Conservation (phyloP, 208 protist genomes). For the Lotmaria passim region DNA sequence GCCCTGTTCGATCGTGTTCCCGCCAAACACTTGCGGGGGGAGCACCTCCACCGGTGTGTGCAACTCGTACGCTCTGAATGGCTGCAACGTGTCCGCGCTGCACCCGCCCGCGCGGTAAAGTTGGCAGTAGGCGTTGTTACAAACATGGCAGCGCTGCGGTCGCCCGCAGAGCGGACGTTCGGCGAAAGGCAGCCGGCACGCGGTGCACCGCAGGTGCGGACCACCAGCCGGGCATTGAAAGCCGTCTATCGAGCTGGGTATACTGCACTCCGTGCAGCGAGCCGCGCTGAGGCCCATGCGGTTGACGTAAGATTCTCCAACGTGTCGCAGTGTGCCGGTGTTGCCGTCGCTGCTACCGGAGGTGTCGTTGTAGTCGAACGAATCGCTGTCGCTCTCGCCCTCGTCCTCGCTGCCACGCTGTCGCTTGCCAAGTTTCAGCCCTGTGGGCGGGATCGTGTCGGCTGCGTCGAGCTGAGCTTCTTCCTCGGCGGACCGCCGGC, state of each 20-base stretch:
- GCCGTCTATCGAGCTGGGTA: constrained; percentile 55
- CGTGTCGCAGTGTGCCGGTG: constrained; percentile 1
- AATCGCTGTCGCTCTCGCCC: constrained; percentile 10
- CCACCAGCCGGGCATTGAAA: constrained; percentile 64
- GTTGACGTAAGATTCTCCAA: constrained; percentile 8
- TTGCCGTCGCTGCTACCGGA: constrained; percentile 19
- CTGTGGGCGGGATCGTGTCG: constrained; percentile 65
- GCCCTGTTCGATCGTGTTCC: constrained; percentile 72
- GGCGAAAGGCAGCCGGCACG: constrained; percentile 62
- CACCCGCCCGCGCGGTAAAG: constrained; percentile 74
- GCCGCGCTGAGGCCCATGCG: constrained; percentile 11
- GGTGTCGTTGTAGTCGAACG: neutral
- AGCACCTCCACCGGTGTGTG: constrained; percentile 29
- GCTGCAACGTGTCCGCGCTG: neutral
- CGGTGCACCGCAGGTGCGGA: constrained; percentile 55
- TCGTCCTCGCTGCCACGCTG: constrained; percentile 23
- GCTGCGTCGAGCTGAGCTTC: constrained; percentile 40
- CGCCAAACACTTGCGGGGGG: constrained; percentile 59
- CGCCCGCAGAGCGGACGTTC: constrained; percentile 75
- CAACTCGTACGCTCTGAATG: constrained; percentile 31
- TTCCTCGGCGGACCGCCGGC: constrained; percentile 52
- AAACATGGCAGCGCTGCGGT: constrained; percentile 83
- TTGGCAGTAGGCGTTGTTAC: constrained; percentile 71
- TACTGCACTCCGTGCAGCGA: constrained; percentile 61
- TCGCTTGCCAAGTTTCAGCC: constrained; percentile 46